A percentile compares a stretch with the other conserved stretches of the same genome.
Conservation (phyloP, 2,329 filamentous ascomycete species). For the Alternaria sp. region DNA sequence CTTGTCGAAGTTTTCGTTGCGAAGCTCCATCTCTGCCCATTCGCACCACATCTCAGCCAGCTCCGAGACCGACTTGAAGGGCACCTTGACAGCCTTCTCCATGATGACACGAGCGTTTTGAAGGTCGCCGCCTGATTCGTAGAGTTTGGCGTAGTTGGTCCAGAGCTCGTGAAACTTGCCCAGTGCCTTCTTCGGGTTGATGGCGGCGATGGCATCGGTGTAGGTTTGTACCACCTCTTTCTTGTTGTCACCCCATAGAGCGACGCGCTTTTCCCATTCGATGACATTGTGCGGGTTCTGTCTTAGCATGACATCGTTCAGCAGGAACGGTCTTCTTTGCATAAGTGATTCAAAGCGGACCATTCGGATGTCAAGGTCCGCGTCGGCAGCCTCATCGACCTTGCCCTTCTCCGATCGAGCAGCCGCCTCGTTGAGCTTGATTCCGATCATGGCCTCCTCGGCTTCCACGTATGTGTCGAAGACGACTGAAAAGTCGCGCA, state of each 20-base stretch:
- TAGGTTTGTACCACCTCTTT: conserved; percentile 92
- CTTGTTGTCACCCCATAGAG: conserved; percentile 93
- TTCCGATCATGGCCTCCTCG: conserved; percentile 92
- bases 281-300: conserved; percentile 96
- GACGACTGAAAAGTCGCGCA: conserved; percentile 93
- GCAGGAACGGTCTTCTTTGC: conserved; percentile 92
- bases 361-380: conserved; percentile 96
- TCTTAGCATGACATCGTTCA: conserved; percentile 93
- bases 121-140: conserved; percentile 86
- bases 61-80: conserved; percentile 96
- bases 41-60: conserved; percentile 98
- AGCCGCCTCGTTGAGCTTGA: conserved; percentile 87
- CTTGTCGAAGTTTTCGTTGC: conserved; percentile 94
- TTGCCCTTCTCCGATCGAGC: conserved; percentile 79
- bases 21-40: conserved; percentile 98
- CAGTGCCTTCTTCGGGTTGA: conserved; percentile 91
- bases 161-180: conserved; percentile 95
- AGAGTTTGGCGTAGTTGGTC: conserved; percentile 97
- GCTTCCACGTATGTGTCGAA: conserved; percentile 98
- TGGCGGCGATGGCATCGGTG: conserved; percentile 89
- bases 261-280: conserved; percentile 98
- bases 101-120: conserved; percentile 89
- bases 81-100: conserved; percentile 97
- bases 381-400: conserved; percentile 83
- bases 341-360: conserved; percentile 97